These are phyloP conservation scores for Petrea volubilis DNA, from an alignment of 257 asterid genomes.

Conservation along the genomic window DNA sequence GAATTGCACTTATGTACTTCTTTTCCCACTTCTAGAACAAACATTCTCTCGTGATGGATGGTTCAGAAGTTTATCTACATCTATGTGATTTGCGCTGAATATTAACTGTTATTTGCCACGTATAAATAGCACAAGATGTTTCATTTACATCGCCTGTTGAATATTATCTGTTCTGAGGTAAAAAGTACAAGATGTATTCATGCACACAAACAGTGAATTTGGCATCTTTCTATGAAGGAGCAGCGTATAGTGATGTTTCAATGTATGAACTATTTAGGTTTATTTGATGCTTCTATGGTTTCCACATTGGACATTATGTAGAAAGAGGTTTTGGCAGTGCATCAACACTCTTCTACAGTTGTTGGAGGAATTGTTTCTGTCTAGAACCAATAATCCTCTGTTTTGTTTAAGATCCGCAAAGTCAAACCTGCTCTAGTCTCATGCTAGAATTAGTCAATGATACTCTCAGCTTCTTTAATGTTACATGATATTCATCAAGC, in stretches of 20 bases:
- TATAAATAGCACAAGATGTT: neutral
- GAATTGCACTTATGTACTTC: neutral
- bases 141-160: neutral
- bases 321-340: neutral
- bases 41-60: neutral
- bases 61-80: neutral
- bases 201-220: neutral
- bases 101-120: neutral
- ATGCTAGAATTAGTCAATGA: neutral
- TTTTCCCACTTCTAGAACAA: neutral
- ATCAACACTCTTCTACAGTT: neutral
- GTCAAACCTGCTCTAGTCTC: neutral
- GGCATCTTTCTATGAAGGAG: neutral
- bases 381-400: neutral
- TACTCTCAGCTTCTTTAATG: neutral
- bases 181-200: neutral
- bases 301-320: neutral
- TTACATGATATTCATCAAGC: neutral
- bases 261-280: neutral
- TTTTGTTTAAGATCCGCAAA: conserved; percentile 3
- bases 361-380: neutral
- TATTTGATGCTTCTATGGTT: neutral
- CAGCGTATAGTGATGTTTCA: neutral
- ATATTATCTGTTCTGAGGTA: neutral
- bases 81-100: conserved; percentile 1